Base-by-base conservation (phyloP, 1,284 basidiomycete species). In the Cryptococcus sp. region DNA sequence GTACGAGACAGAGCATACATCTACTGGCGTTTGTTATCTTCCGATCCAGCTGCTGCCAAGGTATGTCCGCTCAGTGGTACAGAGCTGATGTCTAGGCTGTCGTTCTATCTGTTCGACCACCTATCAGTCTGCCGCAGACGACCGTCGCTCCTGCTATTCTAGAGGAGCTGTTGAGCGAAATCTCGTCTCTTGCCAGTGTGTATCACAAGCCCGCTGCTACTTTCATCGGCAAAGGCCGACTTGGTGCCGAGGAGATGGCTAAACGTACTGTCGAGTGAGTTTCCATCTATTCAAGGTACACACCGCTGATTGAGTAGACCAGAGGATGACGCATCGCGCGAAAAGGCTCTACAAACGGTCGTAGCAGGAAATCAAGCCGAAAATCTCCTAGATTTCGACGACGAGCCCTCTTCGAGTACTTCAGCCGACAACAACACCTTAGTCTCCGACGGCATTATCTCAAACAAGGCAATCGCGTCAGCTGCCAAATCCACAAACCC, bases 161-260 rank as follows among this genome's bases (percentile, higher is more conserved):
- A 21, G 92, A 98, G 65, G 94, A 98, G 72, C 82, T 99, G 1
- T 76, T 98, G 0, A 82, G 84, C 34, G 92, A 96, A 67, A 83
- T 97, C 31, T 89, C 88, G 1, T 85, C 82, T 49, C 78, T 97
- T 18, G 88, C 93, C 1, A 91, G 88, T 69, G 91, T 96, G 3
- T 97, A 97, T 66, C 92, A 97, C 77, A 97, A 94, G 73, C 96
- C 96, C 0, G 86, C 86, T 18, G 90, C 86, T 71, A 93, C 91
- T 0, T 93, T 93, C 64, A 83, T 93, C 52, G 91, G 91, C 2
- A 82, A 83, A 61, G 91, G 91, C 11, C 80, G 89, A 39, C 79
- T 93, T 52, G 85, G 92, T 9, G 90, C 85, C 1, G 91, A 94
- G 61, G 82, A 88, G 16, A 80, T 96, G 64, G 83, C 85, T 50